Evolutionary conservation across 306 rosid genomes (phyloP).

Genomic region (Cicer cuneatum): DNA sequence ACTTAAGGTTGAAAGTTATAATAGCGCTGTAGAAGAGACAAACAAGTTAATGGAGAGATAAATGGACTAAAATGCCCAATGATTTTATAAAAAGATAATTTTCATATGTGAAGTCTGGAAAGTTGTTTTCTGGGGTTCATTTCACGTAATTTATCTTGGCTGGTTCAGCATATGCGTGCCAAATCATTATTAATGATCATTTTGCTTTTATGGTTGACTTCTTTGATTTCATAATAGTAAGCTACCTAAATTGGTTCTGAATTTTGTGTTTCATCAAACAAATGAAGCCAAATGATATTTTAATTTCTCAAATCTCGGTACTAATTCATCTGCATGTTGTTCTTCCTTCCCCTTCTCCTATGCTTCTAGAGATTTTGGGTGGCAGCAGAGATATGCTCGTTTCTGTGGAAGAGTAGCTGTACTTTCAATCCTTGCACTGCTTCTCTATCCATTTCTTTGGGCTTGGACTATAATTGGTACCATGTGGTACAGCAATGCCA

Average conservation of each 20-base stretch:
- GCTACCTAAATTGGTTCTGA: conserved; percentile 33
- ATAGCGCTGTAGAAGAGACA: conserved; percentile 12
- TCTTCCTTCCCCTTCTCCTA: conserved; percentile 17
- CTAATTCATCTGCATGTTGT: conserved; percentile 23
- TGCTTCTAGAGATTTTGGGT: conserved; percentile 83
- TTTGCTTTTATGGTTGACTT: conserved; percentile 25
- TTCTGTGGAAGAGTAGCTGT: conserved; percentile 95
- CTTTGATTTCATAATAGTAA: conserved; percentile 24
- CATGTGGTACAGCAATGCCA: conserved; percentile 80
- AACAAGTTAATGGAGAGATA: conserved; percentile 20
- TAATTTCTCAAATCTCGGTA: conserved; percentile 27
- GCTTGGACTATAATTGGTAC: conserved; percentile 95
- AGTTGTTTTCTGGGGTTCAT: conserved; percentile 26
- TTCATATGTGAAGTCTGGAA: conserved; percentile 16
- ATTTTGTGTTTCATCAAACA: conserved; percentile 27
- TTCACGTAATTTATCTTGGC: conserved; percentile 39
- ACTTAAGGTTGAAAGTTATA: conserved; percentile 39
- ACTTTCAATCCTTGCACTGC: conserved; percentile 76
- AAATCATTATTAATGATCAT: conserved; percentile 22
- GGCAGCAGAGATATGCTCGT: conserved; percentile 98
- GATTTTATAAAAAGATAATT: conserved; percentile 29
- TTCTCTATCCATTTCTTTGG: conserved; percentile 97
- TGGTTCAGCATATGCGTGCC: conserved; percentile 28
- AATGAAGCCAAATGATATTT: conserved; percentile 35
- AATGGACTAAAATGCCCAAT: background rate